Evolutionary conservation across 257 asterid species (phyloP).

Genomic region (Thymus mandschuricus): DNA sequence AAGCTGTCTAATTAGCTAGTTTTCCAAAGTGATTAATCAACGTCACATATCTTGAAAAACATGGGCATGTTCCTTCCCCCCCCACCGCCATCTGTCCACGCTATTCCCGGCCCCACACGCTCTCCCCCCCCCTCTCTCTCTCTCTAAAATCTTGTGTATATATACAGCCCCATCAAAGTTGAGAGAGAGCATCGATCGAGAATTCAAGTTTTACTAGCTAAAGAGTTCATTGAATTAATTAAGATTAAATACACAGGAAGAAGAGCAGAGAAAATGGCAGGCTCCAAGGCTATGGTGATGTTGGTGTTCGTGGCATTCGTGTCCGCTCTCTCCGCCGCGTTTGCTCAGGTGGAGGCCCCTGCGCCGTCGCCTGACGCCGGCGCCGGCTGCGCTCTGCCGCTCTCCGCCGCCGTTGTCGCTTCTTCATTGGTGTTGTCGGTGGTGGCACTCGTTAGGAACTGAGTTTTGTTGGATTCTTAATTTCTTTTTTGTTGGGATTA

Average conservation of each 20-base stretch:
- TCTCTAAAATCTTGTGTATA: background rate
- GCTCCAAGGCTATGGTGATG: constrained; percentile 40
- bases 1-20: no score
- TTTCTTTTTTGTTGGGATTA: background rate
- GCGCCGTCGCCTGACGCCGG: constrained; percentile 62
- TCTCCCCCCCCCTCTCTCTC: background rate
- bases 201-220: background rate
- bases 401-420: constrained; percentile 48
- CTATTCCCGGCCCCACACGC: constrained; percentile 37
- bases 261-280: constrained; percentile 36
- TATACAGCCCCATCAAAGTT: background rate
- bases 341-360: constrained; percentile 51
- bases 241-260: background rate
- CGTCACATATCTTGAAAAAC: background rate
- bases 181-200: background rate
- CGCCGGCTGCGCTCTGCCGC: constrained; percentile 43
- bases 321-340: constrained; percentile 34
- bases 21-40: no score
- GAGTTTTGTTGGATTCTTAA: constrained; percentile 15
- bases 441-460: constrained; percentile 48
- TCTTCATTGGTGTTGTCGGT: constrained; percentile 50
- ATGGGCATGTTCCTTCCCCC: constrained; percentile 11
- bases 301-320: constrained; percentile 40
- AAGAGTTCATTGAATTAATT: background rate
- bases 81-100: constrained; percentile 37